Evolutionary conservation across 1,284 basidiomycete genomes (phyloP).

Genomic region (Microstroma glucosiphilum): DNA sequence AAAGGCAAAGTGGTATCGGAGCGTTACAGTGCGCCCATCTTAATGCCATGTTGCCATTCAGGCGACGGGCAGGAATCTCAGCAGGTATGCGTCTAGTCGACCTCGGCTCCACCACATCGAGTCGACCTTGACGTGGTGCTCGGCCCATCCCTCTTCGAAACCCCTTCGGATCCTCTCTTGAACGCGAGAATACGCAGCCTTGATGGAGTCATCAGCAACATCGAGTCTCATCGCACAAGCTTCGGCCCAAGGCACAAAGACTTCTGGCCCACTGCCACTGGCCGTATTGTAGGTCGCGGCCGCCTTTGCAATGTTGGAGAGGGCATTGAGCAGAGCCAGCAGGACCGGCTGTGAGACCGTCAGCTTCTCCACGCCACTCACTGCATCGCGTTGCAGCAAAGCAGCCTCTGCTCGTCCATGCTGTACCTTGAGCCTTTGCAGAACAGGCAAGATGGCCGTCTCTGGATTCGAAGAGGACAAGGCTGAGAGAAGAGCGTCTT

Average conservation of each 20-base stretch:
- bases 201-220: neutral
- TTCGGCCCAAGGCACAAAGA: neutral
- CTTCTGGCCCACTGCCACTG: neutral
- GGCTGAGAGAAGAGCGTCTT: conserved; percentile 7
- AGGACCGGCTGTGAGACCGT: neutral
- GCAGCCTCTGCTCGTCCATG: neutral
- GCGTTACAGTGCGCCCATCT: neutral
- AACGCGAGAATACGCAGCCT: neutral
- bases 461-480: neutral
- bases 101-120: neutral
- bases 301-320: neutral
- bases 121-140: neutral
- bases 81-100: neutral
- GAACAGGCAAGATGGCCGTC: neutral
- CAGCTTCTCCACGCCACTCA: neutral
- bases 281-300: neutral
- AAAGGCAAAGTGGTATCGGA: neutral
- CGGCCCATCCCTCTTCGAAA: neutral
- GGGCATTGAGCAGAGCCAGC: neutral
- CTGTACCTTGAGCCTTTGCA: neutral
- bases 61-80: neutral
- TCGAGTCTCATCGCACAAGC: neutral
- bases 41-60: neutral
- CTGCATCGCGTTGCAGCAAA: neutral
- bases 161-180: neutral